Conservation (phyloP, 163 green algal species). For the Volvox carteri region DNA sequence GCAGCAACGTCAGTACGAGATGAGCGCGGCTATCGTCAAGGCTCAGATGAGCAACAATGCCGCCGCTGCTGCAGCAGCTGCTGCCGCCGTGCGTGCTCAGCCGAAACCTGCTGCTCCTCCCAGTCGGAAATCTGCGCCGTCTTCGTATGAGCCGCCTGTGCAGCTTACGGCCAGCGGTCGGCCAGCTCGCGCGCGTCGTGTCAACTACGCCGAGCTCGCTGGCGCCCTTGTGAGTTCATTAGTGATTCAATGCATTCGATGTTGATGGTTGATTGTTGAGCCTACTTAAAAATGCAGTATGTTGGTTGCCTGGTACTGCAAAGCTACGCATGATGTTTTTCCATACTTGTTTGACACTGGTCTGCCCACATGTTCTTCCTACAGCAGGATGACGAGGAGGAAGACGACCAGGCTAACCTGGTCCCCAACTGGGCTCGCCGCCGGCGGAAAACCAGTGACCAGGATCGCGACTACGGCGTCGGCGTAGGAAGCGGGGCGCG, state of each 20-base stretch:
- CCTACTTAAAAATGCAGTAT: too few relatives aligned
- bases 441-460: conserved; percentile 47
- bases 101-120: not conserved
- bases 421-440: conserved; percentile 57
- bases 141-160: conserved; percentile 37
- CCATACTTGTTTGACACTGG: too few relatives aligned
- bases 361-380: too few relatives aligned
- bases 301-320: too few relatives aligned
- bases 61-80: not conserved
- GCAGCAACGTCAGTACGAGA: conserved; percentile 52
- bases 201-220: conserved; percentile 53
- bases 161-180: conserved; percentile 39
- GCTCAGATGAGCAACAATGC: conserved; percentile 14
- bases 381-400: conserved; percentile 41
- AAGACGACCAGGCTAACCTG: conserved; percentile 52
- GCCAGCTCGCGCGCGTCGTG: conserved; percentile 34
- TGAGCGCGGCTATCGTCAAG: conserved; percentile 25
- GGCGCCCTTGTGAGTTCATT: conserved; percentile 27
- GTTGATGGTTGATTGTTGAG: not conserved
- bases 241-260: too few relatives aligned
- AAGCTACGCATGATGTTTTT: too few relatives aligned
- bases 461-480: conserved; percentile 50
- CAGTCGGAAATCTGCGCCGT: conserved; percentile 40
- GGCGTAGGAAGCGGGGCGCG: conserved; percentile 9
- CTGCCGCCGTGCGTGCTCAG: not conserved